Conservation (phyloP, 1,284 basidiomycete species). For the Malassezia sp. region DNA sequence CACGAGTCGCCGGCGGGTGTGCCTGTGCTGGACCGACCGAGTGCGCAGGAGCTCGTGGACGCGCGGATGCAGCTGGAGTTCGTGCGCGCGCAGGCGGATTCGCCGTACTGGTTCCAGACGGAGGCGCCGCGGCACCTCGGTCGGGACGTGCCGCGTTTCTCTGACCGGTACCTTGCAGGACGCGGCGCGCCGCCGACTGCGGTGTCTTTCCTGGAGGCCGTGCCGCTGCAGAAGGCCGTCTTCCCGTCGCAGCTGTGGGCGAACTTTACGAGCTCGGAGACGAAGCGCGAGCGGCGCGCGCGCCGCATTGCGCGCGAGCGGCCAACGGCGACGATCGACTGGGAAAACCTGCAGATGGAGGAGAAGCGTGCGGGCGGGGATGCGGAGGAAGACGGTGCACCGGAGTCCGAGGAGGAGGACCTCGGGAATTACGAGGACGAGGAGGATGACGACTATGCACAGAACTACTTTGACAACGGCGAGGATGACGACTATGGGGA, state of each 20-base stretch:
- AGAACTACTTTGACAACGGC: slow-evolving; percentile 46
- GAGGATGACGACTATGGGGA: slow-evolving; percentile 38
- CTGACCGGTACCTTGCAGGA: slow-evolving; percentile 33
- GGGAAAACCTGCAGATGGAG: slow-evolving; percentile 33
- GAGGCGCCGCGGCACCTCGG: not conserved
- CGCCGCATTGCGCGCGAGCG: not conserved
- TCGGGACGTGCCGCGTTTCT: slow-evolving; percentile 28
- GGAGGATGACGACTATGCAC: slow-evolving; percentile 42
- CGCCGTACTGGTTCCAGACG: slow-evolving; percentile 12
- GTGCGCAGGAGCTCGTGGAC: not conserved
- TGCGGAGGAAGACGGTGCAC: slow-evolving; percentile 26
- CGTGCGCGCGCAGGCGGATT: slow-evolving; percentile 2
- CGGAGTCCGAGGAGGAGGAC: slow-evolving; percentile 35
- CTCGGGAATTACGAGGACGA: slow-evolving; percentile 43
- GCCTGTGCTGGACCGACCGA: slow-evolving; percentile 5
- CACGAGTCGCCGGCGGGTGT: not conserved
- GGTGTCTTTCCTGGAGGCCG: slow-evolving; percentile 15
- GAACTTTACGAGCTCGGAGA: slow-evolving; percentile 37
- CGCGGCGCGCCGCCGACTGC: slow-evolving; percentile 4
- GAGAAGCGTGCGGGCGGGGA: slow-evolving; percentile 23
- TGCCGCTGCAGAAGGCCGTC: slow-evolving; percentile 33
- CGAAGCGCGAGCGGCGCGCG: slow-evolving; percentile 18
- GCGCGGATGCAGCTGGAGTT: slow-evolving; percentile 10
- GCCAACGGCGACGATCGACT: slow-evolving; percentile 23
- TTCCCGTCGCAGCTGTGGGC: slow-evolving; percentile 40